These are phyloP conservation scores for Sordariomycetes sp. DNA, from an alignment of 2,329 filamentous ascomycete genomes.

Conservation along the genomic window DNA sequence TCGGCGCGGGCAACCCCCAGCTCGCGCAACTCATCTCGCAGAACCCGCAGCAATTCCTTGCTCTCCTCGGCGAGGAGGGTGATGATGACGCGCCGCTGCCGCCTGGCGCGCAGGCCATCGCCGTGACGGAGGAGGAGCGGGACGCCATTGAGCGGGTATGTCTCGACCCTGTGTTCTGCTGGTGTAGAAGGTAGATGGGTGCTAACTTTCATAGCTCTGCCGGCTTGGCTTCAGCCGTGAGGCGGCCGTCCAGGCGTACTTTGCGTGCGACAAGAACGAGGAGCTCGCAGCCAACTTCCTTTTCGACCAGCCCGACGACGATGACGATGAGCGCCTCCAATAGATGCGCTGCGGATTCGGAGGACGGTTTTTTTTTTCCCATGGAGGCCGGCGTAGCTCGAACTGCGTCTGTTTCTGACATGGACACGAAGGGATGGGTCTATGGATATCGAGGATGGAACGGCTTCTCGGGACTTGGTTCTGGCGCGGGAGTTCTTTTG, in stretches of 20 bases:
- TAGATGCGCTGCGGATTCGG: neutral
- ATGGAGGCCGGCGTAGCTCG: neutral
- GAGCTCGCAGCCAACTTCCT: slow-evolving; percentile 96
- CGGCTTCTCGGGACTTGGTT: neutral
- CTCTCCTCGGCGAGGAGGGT: slow-evolving; percentile 75
- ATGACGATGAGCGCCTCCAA: slow-evolving; percentile 33
- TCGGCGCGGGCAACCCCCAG: slow-evolving; percentile 88
- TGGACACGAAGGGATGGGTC: neutral
- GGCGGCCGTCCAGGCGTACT: slow-evolving; percentile 93
- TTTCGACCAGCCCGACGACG: slow-evolving; percentile 91
- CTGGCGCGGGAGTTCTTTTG: neutral
- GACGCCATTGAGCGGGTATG: slow-evolving; percentile 87
- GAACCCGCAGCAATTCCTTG: slow-evolving; percentile 87
- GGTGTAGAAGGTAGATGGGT: neutral
- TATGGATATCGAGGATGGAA: neutral
- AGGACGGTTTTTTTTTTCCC: too few species aligned
- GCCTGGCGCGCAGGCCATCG: slow-evolving; percentile 78
- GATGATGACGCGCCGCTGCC: slow-evolving; percentile 77
- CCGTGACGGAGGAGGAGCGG: slow-evolving; percentile 88
- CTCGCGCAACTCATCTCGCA: slow-evolving; percentile 83
- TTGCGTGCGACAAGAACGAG: slow-evolving; percentile 98
- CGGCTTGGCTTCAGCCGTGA: slow-evolving; percentile 87
- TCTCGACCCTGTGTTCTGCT: neutral
- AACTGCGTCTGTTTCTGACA: neutral
- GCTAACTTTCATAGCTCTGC: slow-evolving; percentile 49